Conservation (phyloP, 2,329 filamentous ascomycete genomes). For the Bretziella fagacearum region DNA sequence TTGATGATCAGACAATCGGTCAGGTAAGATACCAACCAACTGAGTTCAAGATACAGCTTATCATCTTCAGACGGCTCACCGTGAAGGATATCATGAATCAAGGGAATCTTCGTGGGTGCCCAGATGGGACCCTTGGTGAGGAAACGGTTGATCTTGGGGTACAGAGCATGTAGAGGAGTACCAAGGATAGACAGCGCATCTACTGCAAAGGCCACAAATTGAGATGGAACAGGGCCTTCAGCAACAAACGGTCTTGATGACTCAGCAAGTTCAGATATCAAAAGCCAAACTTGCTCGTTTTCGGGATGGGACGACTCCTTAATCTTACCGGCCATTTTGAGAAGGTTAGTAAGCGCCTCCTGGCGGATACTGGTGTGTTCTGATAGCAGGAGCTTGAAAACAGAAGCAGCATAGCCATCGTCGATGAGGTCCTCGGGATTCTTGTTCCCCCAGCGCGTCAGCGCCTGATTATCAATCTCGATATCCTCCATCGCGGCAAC, state of each 20-base stretch:
- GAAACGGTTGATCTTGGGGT: constrained; percentile 72
- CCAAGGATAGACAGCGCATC: constrained; percentile 52
- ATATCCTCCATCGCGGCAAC: constrained; percentile 4
- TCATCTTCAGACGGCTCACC: constrained; percentile 57
- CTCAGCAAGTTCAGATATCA: constrained; percentile 66
- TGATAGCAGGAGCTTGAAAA: constrained; percentile 64
- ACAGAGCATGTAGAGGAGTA: constrained; percentile 66
- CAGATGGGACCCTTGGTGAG: constrained; percentile 63
- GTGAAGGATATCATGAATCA: constrained; percentile 46
- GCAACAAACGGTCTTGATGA: constrained; percentile 43
- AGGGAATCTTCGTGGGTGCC: constrained; percentile 54
- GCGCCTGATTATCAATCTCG: constrained; percentile 33
- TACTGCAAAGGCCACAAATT: constrained; percentile 59
- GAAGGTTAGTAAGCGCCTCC: constrained; percentile 55
- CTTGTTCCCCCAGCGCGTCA: constrained; percentile 55
- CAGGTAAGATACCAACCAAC: constrained; percentile 58
- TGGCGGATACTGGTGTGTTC: constrained; percentile 57
- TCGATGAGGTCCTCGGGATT: constrained; percentile 64
- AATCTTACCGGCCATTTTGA: constrained; percentile 45
- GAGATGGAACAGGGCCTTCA: constrained; percentile 46
- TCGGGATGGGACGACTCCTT: constrained; percentile 57
- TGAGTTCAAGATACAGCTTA: constrained; percentile 52
- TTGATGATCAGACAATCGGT: constrained; percentile 46
- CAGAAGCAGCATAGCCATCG: constrained; percentile 50
- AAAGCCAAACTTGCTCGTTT: constrained; percentile 59